A percentile compares a stretch with the other conserved stretches of the same genome.
phyloP scores from a whole-genome alignment of 106 monocot genomes.

The Dendrobium nobile region DNA sequence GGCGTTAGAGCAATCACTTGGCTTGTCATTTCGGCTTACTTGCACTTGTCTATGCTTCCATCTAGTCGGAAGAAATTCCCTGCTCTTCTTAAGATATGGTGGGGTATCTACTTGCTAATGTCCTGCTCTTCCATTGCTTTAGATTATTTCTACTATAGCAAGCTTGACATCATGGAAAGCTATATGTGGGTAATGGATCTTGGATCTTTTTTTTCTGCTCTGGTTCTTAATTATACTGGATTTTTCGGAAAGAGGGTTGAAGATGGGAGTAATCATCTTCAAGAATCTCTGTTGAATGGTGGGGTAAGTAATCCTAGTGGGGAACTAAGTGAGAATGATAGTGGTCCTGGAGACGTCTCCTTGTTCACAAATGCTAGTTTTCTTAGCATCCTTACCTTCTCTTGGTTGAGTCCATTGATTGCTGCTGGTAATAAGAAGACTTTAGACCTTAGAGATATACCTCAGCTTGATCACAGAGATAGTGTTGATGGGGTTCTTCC shows the following conservation, averaged over 20 bases:
- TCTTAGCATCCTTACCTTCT: slow-evolving; percentile 45
- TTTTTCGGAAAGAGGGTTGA: slow-evolving; percentile 30
- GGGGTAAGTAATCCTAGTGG: background rate
- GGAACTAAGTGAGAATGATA: too few species aligned
- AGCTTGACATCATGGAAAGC: slow-evolving; percentile 9
- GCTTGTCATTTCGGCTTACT: slow-evolving; percentile 30
- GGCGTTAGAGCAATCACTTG: slow-evolving; percentile 39
- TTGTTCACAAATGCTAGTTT: slow-evolving; percentile 50
- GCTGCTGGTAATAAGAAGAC: slow-evolving; percentile 60
- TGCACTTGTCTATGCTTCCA: slow-evolving; percentile 22
- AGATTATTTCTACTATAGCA: slow-evolving; percentile 25
- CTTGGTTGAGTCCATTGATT: slow-evolving; percentile 63
- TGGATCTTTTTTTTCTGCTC: slow-evolving; percentile 28
- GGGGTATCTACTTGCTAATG: slow-evolving; percentile 48
- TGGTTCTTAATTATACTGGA: slow-evolving; percentile 32
- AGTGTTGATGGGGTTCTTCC: slow-evolving; percentile 70
- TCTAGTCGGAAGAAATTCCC: slow-evolving; percentile 42
- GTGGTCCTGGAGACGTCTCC: slow-evolving; percentile 14
- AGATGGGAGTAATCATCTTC: slow-evolving; percentile 14
- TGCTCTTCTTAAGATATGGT: slow-evolving; percentile 54
- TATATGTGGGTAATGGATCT: slow-evolving; percentile 49
- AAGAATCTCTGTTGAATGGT: slow-evolving; percentile 61
- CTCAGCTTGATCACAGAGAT: slow-evolving; percentile 52
- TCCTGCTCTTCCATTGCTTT: slow-evolving; percentile 31
- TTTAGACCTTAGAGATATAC: slow-evolving; percentile 73